Evolutionary conservation across 1,139 yeast genomes (phyloP).

Genomic region (Magnusiomyces sp.): DNA sequence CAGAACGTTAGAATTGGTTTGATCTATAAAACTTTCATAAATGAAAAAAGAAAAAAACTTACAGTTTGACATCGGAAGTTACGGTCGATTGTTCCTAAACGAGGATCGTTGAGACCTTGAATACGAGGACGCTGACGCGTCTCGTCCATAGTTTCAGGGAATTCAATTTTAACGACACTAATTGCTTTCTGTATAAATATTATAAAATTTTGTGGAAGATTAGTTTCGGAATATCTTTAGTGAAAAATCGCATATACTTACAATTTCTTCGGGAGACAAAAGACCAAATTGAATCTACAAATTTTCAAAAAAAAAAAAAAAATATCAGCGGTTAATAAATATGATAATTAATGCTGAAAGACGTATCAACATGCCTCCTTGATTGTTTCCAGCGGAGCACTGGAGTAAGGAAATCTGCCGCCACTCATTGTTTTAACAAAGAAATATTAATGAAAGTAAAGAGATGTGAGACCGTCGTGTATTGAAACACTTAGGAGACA

Average conservation of each 20-base stretch:
- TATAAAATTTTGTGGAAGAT: slow-evolving; percentile 2
- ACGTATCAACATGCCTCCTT: slow-evolving; percentile 58
- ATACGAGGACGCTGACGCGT: slow-evolving; percentile 90
- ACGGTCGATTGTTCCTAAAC: slow-evolving; percentile 94
- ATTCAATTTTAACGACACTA: slow-evolving; percentile 93
- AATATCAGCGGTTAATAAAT: background rate
- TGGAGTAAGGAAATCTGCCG: slow-evolving; percentile 74
- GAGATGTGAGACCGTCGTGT: slow-evolving; percentile 1
- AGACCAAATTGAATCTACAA: slow-evolving; percentile 85
- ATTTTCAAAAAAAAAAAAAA: slow-evolving; percentile 1
- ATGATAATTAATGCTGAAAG: background rate
- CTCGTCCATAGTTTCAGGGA: slow-evolving; percentile 98
- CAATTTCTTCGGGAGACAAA: slow-evolving; percentile 93
- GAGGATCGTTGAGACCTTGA: slow-evolving; percentile 95
- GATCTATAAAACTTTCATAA: background rate
- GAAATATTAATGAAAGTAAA: background rate
- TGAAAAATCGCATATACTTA: slow-evolving; percentile 25
- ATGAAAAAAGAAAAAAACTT: slow-evolving; percentile 14
- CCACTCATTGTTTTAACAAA: slow-evolving; percentile 31
- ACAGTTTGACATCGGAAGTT: slow-evolving; percentile 91
- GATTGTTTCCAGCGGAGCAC: slow-evolving; percentile 94
- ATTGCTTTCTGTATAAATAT: slow-evolving; percentile 54
- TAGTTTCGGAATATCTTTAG: background rate
- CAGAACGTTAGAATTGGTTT: background rate
- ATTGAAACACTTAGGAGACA: background rate